Evolutionary conservation across 148 eudicot species (phyloP).

Genomic region (Spergularia bocconei): DNA sequence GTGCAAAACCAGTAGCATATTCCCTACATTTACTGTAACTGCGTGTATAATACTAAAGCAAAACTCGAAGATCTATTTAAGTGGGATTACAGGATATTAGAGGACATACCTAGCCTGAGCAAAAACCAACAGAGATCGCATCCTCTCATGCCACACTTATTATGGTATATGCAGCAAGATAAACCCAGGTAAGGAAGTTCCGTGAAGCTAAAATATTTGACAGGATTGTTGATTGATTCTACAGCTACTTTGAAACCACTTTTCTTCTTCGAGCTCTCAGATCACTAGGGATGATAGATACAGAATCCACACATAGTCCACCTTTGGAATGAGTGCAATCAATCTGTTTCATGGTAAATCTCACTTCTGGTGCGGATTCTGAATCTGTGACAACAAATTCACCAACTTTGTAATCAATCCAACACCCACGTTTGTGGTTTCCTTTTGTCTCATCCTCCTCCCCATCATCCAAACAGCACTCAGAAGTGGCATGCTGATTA

Average conservation of each 20-base stretch:
- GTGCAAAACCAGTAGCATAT: slow-evolving; percentile 9
- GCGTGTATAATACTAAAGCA: slow-evolving; percentile 1
- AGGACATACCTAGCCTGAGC: slow-evolving; percentile 10
- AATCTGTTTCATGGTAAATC: slow-evolving; percentile 89
- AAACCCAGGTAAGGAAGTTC: background rate
- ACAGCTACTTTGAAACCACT: slow-evolving; percentile 33
- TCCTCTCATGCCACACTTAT: slow-evolving; percentile 6
- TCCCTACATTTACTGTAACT: slow-evolving; percentile 21
- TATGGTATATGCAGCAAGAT: slow-evolving; percentile 6
- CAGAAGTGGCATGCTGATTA: slow-evolving; percentile 66
- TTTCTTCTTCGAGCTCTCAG: slow-evolving; percentile 45
- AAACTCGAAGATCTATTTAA: slow-evolving; percentile 19
- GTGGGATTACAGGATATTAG: slow-evolving; percentile 16
- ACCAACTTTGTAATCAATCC: slow-evolving; percentile 92
- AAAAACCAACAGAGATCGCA: background rate
- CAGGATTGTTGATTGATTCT: slow-evolving; percentile 9
- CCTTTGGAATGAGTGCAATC: slow-evolving; percentile 99
- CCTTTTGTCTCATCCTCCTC: slow-evolving; percentile 48
- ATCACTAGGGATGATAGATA: slow-evolving; percentile 69
- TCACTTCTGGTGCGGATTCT: slow-evolving; percentile 56
- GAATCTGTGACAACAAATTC: slow-evolving; percentile 60
- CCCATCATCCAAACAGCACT: slow-evolving; percentile 67
- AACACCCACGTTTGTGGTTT: slow-evolving; percentile 76
- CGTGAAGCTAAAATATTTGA: slow-evolving; percentile 13
- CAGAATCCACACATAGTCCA: slow-evolving; percentile 92